A percentile compares a stretch with the other conserved stretches of the same genome.
These are phyloP conservation scores for Fragilaria crotonensis DNA, from an alignment of 108 stramenopile species.

Conservation along the genomic window DNA sequence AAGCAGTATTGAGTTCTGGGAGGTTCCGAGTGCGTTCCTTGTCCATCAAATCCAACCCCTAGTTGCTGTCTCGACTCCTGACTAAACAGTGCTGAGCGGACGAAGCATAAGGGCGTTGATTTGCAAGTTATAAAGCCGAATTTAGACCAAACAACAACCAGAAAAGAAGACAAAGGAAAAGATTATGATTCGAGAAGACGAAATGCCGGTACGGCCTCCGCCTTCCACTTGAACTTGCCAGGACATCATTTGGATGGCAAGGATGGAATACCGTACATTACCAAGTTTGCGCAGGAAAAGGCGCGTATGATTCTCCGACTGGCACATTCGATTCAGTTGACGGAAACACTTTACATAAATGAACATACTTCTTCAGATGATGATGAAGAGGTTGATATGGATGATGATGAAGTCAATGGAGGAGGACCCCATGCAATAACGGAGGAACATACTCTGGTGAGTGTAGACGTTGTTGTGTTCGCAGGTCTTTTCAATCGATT, in stretches of 20 bases:
- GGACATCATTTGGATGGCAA: slow-evolving; percentile 42
- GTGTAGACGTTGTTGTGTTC: slow-evolving; percentile 2
- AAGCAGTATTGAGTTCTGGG: too few species aligned
- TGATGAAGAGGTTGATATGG: slow-evolving; percentile 12
- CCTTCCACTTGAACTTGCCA: slow-evolving; percentile 60
- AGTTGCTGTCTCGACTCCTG: too few species aligned
- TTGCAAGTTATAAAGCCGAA: too few species aligned
- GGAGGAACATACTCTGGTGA: neutral
- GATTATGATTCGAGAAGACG: neutral
- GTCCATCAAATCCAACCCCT: too few species aligned
- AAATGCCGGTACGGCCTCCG: slow-evolving; percentile 22
- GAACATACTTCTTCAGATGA: too few species aligned
- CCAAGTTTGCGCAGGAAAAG: slow-evolving; percentile 59
- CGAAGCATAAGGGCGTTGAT: too few species aligned
- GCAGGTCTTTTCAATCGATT: too few species aligned
- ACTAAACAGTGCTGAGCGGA: too few species aligned
- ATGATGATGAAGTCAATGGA: slow-evolving; percentile 26
- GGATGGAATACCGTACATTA: slow-evolving; percentile 57
- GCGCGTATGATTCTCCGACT: slow-evolving; percentile 43
- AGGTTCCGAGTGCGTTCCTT: too few species aligned
- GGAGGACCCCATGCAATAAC: slow-evolving; percentile 21
- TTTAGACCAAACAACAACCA: too few species aligned
- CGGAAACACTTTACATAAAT: slow-evolving; percentile 35
- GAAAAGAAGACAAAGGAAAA: too few species aligned
- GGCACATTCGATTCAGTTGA: slow-evolving; percentile 49